Evolutionary conservation across 2,329 filamentous ascomycete species (phyloP), one percentile per base, ranked within the genome.

Genomic region (Colletotrichum somersetense): DNA sequence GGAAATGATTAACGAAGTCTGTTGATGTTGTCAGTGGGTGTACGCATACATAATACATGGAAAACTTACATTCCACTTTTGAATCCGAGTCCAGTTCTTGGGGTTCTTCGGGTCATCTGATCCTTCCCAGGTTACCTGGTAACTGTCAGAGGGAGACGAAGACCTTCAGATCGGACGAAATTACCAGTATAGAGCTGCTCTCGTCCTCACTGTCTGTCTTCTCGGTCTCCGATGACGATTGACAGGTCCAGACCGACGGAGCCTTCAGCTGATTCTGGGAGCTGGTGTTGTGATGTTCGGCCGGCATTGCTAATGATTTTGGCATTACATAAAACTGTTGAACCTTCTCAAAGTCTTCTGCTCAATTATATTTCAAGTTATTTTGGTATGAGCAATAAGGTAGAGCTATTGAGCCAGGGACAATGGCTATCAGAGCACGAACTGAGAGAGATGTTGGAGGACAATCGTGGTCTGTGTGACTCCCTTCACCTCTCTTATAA

Each of bases 1-100:
- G 0, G 85, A 86, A 40, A 88, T 82, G 10, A 85, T 82, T 44
- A 86, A 81, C 82, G 38, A 83, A 80, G n/a, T 72, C 65, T 72
- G 10, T 20, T 5, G 11, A 30, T 26, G 12, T 7, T 3, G n/a
- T 50, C 3, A 62, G 40, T 16, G n/a, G n/a, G 8, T 4, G 44
- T 6, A 11, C 11, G 50, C 26, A 53, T 3, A 10, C 23, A 52
- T n/a, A 12, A 53, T 11, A 14, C 50, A 5, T 5, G 3, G 30
- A 30, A 18, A 1, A 53, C 65, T 46, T 16, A 72, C 69, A 1
- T 77, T 78, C 86, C 86, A 88, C 79, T 86, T 87, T 69, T 80
- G 82, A 26, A 71, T 76, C 44, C 74, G 78, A 1, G 80, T 69
- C 85, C 86, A 88, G 74, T 88, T 87, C 66, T 74, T 75, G 14